Evolutionary conservation across 2,329 filamentous ascomycete genomes (phyloP), one percentile per base, ranked within the genome.

Genomic region (Chaetomium globosum): DNA sequence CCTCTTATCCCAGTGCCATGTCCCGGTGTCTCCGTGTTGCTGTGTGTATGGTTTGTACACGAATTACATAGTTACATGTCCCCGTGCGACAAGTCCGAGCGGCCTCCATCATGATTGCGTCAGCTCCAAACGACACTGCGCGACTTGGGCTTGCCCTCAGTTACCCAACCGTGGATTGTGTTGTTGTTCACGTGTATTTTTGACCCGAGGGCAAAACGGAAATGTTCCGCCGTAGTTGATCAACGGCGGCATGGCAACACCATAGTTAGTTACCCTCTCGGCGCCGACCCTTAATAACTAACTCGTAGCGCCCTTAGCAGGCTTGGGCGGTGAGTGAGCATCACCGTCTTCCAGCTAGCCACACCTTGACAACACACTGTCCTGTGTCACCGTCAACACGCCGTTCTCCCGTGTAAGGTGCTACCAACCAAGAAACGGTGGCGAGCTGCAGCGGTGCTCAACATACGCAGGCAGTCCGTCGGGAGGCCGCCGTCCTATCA

Each of bases 91-190:
- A 58, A 16, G 31, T 49, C 21, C 9, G 21, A 28, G 46, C 46
- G 46, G 48, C 48, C 46, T 39, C 31, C 21, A 30, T 16, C 48
- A 43, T 31, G 30, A 7, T 60, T 60, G 58, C 58, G 58, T 60
- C 53, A 60, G 58, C 58, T n/a, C n/a, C n/a, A n/a, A n/a, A n/a
- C n/a, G n/a, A n/a, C n/a, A n/a, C n/a, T n/a, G n/a, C n/a, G n/a
- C n/a, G n/a, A n/a, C n/a, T 26, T 26, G 26, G 26, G 26, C 26
- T 26, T 26, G 26, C 26, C 26, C 26, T 26, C 26, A 26, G 26
- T 8, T 12, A 48, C 9, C 46, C 46, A 48, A 48, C 46, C 46
- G 19, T 9, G 6, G 10, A 21, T 48, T 48, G 19, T 43, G 9
- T 43, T n/a, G 46, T 8, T 48, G 46, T 23, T 48, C 21, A 48